Percentiles rank a stretch among this genome's conserved stretches.
phyloP scores from a whole-genome alignment of 176 grass and related monocot species.

The Bolboschoenus planiculmis region DNA sequence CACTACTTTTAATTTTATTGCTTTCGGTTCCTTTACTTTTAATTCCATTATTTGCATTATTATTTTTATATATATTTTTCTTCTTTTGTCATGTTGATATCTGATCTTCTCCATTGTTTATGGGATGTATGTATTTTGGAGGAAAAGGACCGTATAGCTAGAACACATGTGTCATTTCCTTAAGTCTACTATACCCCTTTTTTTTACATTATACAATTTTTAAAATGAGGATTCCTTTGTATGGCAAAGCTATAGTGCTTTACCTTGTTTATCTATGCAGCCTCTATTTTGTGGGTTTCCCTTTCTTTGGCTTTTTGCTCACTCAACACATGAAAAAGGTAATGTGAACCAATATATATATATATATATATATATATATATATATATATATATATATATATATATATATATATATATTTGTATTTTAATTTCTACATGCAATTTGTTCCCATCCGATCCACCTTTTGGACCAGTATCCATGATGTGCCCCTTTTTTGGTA shows the following conservation, averaged over 20 bases:
- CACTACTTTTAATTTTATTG: neutral
- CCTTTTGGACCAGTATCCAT: constrained; percentile 7
- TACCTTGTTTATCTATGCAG: neutral
- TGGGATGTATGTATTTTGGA: neutral
- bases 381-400: no score
- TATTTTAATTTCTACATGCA: neutral
- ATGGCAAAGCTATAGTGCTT: neutral
- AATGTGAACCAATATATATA: no score
- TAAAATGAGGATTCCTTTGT: neutral
- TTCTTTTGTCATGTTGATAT: neutral
- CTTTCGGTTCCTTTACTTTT: neutral
- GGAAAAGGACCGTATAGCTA: neutral
- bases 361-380: no score
- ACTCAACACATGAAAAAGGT: neutral
- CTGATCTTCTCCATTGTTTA: constrained; percentile 9
- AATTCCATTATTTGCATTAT: neutral
- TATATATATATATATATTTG: no score
- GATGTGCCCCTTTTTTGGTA: neutral
- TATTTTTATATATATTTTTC: neutral
- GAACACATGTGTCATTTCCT: neutral
- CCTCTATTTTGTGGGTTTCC: neutral
- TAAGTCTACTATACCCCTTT: neutral
- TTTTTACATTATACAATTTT: neutral
- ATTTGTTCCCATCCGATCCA: neutral
- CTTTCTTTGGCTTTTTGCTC: neutral